Evolutionary conservation across 2,329 filamentous ascomycete species (phyloP).

Genomic region (Didymella exigua): DNA sequence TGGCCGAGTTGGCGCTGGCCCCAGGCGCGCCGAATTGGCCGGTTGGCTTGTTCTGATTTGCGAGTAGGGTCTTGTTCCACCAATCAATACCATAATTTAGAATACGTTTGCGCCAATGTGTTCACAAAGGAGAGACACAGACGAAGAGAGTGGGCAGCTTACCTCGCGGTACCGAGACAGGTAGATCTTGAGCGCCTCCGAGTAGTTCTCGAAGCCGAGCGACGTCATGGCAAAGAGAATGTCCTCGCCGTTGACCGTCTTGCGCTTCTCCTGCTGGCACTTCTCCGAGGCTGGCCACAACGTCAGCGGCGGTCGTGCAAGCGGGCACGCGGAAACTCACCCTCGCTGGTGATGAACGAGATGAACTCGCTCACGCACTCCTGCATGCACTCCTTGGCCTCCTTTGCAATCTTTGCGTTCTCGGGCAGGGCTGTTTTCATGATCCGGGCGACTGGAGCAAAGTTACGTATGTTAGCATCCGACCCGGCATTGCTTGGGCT

Average conservation of each 20-base stretch:
- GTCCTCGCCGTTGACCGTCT: conserved; percentile 98
- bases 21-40: conserved; percentile 46
- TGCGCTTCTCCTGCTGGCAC: conserved; percentile 98
- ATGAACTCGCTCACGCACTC: conserved; percentile 99
- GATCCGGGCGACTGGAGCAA: conserved; percentile 94
- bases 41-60: conserved; percentile 65
- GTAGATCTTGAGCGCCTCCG: conserved; percentile 97
- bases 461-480: conserved; percentile 94
- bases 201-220: conserved; percentile 97
- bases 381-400: conserved; percentile 99
- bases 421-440: conserved; percentile 98
- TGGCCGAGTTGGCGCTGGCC: conserved; percentile 43
- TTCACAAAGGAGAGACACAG: conserved; percentile 45
- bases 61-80: conserved; percentile 75
- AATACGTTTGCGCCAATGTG: conserved; percentile 50
- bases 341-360: conserved; percentile 99
- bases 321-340: conserved; percentile 59
- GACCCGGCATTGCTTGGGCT: conserved; percentile 52
- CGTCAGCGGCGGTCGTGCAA: conserved; percentile 21
- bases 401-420: conserved; percentile 98
- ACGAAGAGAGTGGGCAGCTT: conserved; percentile 55
- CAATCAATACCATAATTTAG: conserved; percentile 59
- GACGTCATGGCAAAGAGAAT: conserved; percentile 99
- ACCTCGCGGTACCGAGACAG: conserved; percentile 97
- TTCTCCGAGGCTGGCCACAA: conserved; percentile 83